These are phyloP conservation scores for Aspergillus versicolor DNA, from an alignment of 2,329 filamentous ascomycete species.

Conservation along the genomic window DNA sequence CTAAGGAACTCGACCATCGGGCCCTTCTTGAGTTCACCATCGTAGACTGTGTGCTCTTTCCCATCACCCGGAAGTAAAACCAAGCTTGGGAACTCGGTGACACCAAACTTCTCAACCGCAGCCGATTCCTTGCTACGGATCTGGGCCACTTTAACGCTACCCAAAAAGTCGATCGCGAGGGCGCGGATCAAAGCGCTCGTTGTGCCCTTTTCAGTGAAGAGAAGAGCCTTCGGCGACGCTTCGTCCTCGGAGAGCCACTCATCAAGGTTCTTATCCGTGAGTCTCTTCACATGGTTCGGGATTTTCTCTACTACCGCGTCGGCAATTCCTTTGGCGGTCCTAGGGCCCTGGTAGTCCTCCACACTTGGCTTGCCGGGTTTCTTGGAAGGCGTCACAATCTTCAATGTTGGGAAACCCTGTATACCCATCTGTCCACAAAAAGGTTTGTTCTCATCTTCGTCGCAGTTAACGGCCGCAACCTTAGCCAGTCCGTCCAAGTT, in stretches of 20 bases:
- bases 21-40: conserved; percentile 82
- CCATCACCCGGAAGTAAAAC: conserved; percentile 73
- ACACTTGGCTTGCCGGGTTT: conserved; percentile 76
- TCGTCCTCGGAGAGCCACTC: conserved; percentile 68
- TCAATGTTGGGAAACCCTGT: conserved; percentile 92
- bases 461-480: conserved; percentile 92
- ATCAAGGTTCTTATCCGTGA: conserved; percentile 77
- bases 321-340: conserved; percentile 82
- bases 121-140: conserved; percentile 76
- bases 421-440: conserved; percentile 84
- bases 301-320: conserved; percentile 84
- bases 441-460: conserved; percentile 87
- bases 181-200: conserved; percentile 80
- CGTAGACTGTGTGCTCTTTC: conserved; percentile 68
- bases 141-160: conserved; percentile 75
- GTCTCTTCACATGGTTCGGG: conserved; percentile 81
- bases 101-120: conserved; percentile 69
- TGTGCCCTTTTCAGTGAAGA: conserved; percentile 92
- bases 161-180: conserved; percentile 87
- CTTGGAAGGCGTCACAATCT: conserved; percentile 84
- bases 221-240: conserved; percentile 75
- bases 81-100: conserved; percentile 76
- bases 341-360: conserved; percentile 85
- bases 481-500: conserved; percentile 89
- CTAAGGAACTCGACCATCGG: conserved; percentile 79